Conservation (phyloP, 2,329 filamentous ascomycete species). For the Botryotinia globosa region DNA sequence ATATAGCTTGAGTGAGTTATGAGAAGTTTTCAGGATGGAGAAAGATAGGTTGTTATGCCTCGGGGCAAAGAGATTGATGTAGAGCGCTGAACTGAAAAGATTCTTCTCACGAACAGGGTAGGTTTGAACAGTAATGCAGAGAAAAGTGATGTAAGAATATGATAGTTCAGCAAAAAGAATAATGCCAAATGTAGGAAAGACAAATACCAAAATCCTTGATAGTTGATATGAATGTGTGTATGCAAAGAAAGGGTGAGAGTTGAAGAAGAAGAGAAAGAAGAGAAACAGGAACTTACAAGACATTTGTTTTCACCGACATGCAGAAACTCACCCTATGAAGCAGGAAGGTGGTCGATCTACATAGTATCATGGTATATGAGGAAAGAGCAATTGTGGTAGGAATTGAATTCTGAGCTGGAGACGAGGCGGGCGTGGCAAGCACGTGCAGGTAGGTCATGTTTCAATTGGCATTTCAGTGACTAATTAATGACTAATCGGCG, state of each 20-base stretch:
- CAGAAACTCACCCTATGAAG: background rate
- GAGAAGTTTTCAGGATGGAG: background rate
- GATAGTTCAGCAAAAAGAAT: background rate
- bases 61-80: background rate
- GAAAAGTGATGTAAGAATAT: background rate
- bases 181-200: background rate
- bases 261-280: background rate
- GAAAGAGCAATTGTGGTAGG: background rate
- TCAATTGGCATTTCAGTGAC: background rate
- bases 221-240: slow-evolving; percentile 5
- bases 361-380: background rate
- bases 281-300: slow-evolving; percentile 2
- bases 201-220: slow-evolving; percentile 9
- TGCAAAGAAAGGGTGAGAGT: slow-evolving; percentile 3
- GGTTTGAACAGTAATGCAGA: background rate
- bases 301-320: background rate
- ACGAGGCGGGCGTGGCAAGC: background rate
- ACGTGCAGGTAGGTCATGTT: background rate
- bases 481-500: background rate
- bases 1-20: background rate
- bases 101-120: background rate
- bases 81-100: slow-evolving; percentile 4
- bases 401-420: background rate
- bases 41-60: background rate
- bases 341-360: background rate